Base-by-base conservation (phyloP, 2,329 filamentous ascomycete genomes). In the Penicillium sp. region DNA sequence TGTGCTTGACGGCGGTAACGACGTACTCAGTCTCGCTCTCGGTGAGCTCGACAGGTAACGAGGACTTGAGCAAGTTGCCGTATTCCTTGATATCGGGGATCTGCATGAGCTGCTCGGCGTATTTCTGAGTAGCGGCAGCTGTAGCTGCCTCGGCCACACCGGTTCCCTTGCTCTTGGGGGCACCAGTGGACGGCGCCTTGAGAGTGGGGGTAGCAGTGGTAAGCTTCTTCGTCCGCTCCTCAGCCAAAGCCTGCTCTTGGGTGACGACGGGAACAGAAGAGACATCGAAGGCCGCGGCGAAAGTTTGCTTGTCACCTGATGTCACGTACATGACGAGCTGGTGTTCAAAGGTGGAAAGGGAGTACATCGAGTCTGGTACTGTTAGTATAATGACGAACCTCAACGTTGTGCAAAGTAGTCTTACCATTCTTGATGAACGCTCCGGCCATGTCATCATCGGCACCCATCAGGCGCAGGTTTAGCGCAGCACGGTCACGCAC, bases 1-100 rank as follows among this genome's bases (percentile, higher is more conserved):
- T 83, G 67, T 98, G 93, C 77, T 98, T 98, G 70, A 96, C 81
- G 18, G 93, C 84, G 28, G 80, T 84, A 50, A 98, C 93, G 41
- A 96, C 89, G 61, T 98, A 98, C 70, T 98, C 93, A 16, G 91
- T 97, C 72, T 97, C 93, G 43, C 89, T 88, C 69, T 98, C 93
- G 14, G 93, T 97, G 52, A 98, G 83, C 70, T 96, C 91, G 57
- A 95, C 81, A 40, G 86, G 74, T 22, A 81, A 72, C 49, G 89
- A 95, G 35, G 90, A 96, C 75, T 96, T 97, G 75, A 98, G 86
- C 10, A 97, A 82, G 55, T 79, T 79, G 60, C 93, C 93, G 68
- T 95, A 95, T 55, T 86, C 83, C 65, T 86, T 86, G 76, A 98
- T 82, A 68, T 97, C 91, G 52, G 90, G 89, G 57, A 97, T 91